These are phyloP conservation scores for Catunica adiposa DNA, from an alignment of 2,329 filamentous ascomycete genomes.

Conservation along the genomic window DNA sequence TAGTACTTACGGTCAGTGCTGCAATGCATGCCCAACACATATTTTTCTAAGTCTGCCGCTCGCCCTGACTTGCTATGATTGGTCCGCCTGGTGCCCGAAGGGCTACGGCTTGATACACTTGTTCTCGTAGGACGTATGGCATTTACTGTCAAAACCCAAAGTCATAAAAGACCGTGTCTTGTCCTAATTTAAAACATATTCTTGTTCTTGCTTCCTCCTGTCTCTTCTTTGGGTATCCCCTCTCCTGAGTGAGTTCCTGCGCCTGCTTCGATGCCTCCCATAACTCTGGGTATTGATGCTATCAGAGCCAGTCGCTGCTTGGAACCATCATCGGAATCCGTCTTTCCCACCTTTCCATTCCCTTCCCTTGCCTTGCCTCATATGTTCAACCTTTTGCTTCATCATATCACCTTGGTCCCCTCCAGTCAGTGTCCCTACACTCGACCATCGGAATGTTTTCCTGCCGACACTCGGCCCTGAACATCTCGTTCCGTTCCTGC, in stretches of 20 bases:
- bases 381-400: neutral
- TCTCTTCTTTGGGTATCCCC: neutral
- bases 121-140: neutral
- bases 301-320: neutral
- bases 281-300: neutral
- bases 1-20: constrained; percentile 9
- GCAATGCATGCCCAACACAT: constrained; percentile 14
- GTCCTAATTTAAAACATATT: neutral
- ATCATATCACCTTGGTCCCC: neutral
- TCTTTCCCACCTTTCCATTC: neutral
- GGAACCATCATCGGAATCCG: neutral
- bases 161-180: neutral
- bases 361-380: neutral
- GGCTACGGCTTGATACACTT: neutral
- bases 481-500: too few species aligned
- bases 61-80: neutral
- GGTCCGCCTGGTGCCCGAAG: neutral
- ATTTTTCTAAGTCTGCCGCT: neutral
- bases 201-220: neutral
- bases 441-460: too few species aligned
- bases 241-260: neutral
- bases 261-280: neutral
- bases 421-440: too few species aligned
- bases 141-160: neutral
- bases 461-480: too few species aligned